Conservation (phyloP, 768 basidiomycete genomes). For the Kwoniella heveanensis region DNA sequence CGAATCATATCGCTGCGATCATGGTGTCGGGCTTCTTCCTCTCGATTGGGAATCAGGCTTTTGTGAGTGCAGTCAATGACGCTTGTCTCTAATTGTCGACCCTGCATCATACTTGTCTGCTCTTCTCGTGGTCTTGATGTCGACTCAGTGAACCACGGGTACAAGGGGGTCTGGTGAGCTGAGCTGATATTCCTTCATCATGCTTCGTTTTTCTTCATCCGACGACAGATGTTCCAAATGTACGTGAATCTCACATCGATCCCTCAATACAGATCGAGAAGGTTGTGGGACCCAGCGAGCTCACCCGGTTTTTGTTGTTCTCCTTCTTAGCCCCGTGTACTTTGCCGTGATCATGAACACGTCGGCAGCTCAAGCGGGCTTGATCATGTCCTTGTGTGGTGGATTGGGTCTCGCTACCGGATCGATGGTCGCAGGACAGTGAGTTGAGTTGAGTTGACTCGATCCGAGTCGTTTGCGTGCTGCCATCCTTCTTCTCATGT, state of each 20-base stretch:
- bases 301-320: no score
- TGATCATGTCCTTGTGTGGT: conserved; percentile 47
- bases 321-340: conserved; percentile 45
- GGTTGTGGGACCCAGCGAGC: conserved; percentile 9
- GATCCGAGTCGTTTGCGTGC: no score
- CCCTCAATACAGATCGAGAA: no score
- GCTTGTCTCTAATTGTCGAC: background rate
- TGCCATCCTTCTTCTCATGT: no score
- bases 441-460: conserved; percentile 20
- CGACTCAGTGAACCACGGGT: background rate
- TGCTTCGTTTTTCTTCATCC: no score
- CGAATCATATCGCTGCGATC: conserved; percentile 40
- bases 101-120: background rate
- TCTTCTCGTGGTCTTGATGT: background rate
- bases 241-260: background rate
- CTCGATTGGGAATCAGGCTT: conserved; percentile 44
- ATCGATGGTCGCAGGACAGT: conserved; percentile 52
- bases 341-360: conserved; percentile 53
- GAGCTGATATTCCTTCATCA: no score
- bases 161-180: no score
- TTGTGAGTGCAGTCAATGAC: conserved; percentile 50
- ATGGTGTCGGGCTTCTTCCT: conserved; percentile 50
- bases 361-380: conserved; percentile 48
- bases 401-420: conserved; percentile 51
- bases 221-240: conserved; percentile 18